Evolutionary conservation across 495 filamentous ascomycete species (phyloP).

Genomic region (Neurospora cerealis): DNA sequence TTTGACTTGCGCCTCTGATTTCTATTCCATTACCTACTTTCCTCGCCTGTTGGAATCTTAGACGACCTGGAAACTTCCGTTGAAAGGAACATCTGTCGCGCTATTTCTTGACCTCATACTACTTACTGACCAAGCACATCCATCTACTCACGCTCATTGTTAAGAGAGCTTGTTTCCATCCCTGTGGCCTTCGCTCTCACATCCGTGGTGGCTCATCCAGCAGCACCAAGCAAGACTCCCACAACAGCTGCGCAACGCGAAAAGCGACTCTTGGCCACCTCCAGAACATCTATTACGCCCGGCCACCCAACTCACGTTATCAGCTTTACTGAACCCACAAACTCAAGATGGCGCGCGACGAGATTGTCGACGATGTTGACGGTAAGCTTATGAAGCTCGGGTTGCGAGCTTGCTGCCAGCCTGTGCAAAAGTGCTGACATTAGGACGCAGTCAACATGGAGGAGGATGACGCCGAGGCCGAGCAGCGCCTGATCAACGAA

Average conservation of each 20-base stretch:
- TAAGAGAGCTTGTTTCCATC: background rate
- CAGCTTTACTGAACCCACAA: background rate
- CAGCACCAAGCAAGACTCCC: background rate
- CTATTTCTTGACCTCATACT: background rate
- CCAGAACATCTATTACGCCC: background rate
- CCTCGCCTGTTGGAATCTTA: background rate
- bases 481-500: conserved; percentile 87
- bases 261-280: background rate
- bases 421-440: background rate
- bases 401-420: background rate
- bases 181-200: background rate
- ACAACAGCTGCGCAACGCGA: background rate
- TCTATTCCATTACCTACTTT: background rate
- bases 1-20: background rate
- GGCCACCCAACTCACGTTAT: background rate
- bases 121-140: background rate
- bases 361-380: conserved; percentile 43
- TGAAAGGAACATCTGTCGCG: background rate
- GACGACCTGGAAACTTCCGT: background rate
- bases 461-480: conserved; percentile 57
- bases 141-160: background rate
- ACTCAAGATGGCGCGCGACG: conserved; percentile 31
- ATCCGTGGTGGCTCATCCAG: background rate
- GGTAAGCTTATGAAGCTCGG: conserved; percentile 21
- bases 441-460: conserved; percentile 38